phyloP scores from a whole-genome alignment of 2,329 filamentous ascomycete genomes.

The Chalara sp. region DNA sequence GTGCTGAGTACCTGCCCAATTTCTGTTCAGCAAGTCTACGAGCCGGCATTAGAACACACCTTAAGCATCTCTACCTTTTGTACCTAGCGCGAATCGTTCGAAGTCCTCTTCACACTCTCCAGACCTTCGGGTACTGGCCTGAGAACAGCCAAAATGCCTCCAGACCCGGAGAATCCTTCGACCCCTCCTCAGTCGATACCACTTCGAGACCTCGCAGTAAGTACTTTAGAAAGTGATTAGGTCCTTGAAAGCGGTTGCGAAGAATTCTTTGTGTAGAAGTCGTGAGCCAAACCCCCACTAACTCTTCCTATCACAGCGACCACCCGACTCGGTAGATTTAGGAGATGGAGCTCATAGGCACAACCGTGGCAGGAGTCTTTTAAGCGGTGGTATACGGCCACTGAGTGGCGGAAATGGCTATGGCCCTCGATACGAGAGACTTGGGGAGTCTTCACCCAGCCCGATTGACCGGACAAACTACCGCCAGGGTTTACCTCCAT shows the following conservation, averaged over 20 bases:
- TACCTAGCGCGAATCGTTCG: too few relatives aligned
- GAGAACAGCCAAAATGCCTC: slow-evolving; percentile 34
- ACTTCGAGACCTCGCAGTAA: slow-evolving; percentile 49
- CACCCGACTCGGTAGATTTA: slow-evolving; percentile 23
- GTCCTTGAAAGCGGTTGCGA: too few relatives aligned
- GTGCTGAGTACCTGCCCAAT: too few relatives aligned
- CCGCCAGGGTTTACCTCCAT: slow-evolving; percentile 7
- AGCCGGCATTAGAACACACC: too few relatives aligned
- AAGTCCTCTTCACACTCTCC: too few relatives aligned
- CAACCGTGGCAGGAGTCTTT: slow-evolving; percentile 25
- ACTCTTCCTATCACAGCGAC: slow-evolving; percentile 12
- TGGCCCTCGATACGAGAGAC: slow-evolving; percentile 25
- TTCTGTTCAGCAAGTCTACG: too few relatives aligned
- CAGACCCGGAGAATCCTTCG: slow-evolving; percentile 35
- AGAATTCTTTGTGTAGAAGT: too few relatives aligned
- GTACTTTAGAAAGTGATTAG: not conserved
- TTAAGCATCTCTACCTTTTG: too few relatives aligned
- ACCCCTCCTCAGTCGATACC: slow-evolving; percentile 59
- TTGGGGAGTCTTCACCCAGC: slow-evolving; percentile 23
- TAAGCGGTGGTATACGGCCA: slow-evolving; percentile 21
- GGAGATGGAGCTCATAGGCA: slow-evolving; percentile 19
- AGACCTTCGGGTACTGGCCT: too few relatives aligned
- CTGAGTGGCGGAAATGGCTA: slow-evolving; percentile 16
- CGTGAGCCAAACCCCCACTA: not conserved
- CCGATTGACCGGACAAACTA: slow-evolving; percentile 13